phyloP scores from a whole-genome alignment of 345 rosid genomes.

The Murraya paniculata region DNA sequence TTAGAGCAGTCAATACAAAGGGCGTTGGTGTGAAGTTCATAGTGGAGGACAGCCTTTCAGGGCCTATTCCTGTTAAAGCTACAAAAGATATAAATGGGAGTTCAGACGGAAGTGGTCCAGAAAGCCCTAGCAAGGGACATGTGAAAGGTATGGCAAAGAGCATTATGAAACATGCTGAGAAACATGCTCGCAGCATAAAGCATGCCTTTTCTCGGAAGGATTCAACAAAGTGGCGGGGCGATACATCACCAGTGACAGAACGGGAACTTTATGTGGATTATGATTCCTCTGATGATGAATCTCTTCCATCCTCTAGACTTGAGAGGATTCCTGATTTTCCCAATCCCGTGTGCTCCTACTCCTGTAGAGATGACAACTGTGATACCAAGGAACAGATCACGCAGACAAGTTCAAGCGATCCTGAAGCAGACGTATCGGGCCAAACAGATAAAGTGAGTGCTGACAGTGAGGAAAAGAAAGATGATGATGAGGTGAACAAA shows the following conservation, averaged over 20 bases:
- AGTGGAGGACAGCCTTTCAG: constrained; percentile 44
- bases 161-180: constrained; percentile 61
- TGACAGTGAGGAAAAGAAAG: constrained; percentile 16
- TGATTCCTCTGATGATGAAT: constrained; percentile 56
- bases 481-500: constrained; percentile 14
- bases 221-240: constrained; percentile 36
- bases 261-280: constrained; percentile 31
- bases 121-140: constrained; percentile 46
- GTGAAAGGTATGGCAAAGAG: constrained; percentile 62
- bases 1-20: constrained; percentile 50
- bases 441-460: constrained; percentile 21
- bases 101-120: constrained; percentile 40
- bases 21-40: constrained; percentile 46
- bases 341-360: constrained; percentile 9
- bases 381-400: constrained; percentile 23
- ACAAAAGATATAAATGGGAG: constrained; percentile 29
- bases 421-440: constrained; percentile 18
- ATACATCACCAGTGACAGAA: constrained; percentile 24
- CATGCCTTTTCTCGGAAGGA: constrained; percentile 67
- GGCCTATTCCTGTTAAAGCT: constrained; percentile 30
- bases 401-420: constrained; percentile 26
- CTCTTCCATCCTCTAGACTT: constrained; percentile 22
- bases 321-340: constrained; percentile 26
- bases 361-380: constrained; percentile 7
- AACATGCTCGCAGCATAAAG: constrained; percentile 53